A percentile compares a stretch with the other conserved stretches of the same genome.
Evolutionary conservation across 257 asterid species (phyloP).

Genomic region (Perilla frutescens): DNA sequence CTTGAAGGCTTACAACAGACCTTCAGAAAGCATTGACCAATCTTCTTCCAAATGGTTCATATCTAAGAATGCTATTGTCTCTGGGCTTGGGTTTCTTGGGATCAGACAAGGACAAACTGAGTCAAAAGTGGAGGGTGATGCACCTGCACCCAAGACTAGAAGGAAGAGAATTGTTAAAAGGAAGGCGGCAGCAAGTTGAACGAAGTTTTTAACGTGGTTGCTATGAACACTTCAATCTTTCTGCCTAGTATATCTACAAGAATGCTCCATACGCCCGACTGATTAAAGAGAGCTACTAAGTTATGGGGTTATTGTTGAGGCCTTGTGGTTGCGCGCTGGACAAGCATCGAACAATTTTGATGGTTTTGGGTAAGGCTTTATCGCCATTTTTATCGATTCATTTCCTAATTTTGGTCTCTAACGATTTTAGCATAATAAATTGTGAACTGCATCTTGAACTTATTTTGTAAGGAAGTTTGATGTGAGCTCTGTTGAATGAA

Average conservation of each 20-base stretch:
- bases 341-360: conserved; percentile 29
- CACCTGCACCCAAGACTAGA: conserved; percentile 68
- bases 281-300: conserved; percentile 13
- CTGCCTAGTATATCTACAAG: conserved; percentile 40
- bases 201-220: conserved; percentile 19
- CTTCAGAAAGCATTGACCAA: conserved; percentile 59
- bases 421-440: conserved; percentile 29
- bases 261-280: conserved; percentile 19
- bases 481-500: conserved; percentile 22
- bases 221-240: conserved; percentile 49
- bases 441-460: conserved; percentile 30
- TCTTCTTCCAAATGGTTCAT: conserved; percentile 93
- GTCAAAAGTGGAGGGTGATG: conserved; percentile 50
- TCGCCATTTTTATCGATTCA: conserved; percentile 29
- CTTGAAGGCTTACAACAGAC: conserved; percentile 79
- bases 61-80: conserved; percentile 79
- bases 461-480: conserved; percentile 22
- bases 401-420: conserved; percentile 30
- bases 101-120: conserved; percentile 61
- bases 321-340: conserved; percentile 23
- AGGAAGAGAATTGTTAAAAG: conserved; percentile 83
- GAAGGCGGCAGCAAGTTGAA: conserved; percentile 71
- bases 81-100: conserved; percentile 94
- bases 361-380: conserved; percentile 28
- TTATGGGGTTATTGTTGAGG: background rate